Conservation (phyloP, 2,329 filamentous ascomycete genomes). For the Hymenoscyphus scutula region DNA sequence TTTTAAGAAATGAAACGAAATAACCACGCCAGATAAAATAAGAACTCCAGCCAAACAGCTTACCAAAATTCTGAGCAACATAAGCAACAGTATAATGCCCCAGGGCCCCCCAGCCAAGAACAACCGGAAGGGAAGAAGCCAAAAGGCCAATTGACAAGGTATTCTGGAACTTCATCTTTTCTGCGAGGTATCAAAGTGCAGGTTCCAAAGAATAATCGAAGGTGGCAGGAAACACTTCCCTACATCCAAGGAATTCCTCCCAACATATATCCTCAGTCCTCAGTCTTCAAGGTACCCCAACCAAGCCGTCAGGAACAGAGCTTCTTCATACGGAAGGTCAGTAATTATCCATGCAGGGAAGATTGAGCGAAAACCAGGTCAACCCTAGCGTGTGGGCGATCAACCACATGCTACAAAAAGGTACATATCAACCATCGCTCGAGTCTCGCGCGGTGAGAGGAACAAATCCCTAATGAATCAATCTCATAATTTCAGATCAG, state of each 20-base stretch:
- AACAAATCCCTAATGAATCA: neutral
- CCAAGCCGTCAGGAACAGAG: neutral
- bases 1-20: neutral
- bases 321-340: constrained; percentile 1
- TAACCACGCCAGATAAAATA: neutral
- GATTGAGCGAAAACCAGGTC: neutral
- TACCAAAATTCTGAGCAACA: constrained; percentile 54
- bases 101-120: constrained; percentile 41
- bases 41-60: neutral
- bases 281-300: neutral
- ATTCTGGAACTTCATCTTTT: neutral
- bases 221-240: neutral
- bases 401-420: neutral
- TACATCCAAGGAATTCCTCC: neutral
- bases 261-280: neutral
- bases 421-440: neutral
- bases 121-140: constrained; percentile 14
- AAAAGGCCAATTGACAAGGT: neutral
- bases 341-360: neutral
- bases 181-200: neutral
- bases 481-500: neutral
- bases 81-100: constrained; percentile 66
- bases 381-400: neutral
- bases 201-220: neutral
- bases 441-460: neutral